phyloP scores from a whole-genome alignment of 352 stramenopile genomes.

The Pythium phragmitis region DNA sequence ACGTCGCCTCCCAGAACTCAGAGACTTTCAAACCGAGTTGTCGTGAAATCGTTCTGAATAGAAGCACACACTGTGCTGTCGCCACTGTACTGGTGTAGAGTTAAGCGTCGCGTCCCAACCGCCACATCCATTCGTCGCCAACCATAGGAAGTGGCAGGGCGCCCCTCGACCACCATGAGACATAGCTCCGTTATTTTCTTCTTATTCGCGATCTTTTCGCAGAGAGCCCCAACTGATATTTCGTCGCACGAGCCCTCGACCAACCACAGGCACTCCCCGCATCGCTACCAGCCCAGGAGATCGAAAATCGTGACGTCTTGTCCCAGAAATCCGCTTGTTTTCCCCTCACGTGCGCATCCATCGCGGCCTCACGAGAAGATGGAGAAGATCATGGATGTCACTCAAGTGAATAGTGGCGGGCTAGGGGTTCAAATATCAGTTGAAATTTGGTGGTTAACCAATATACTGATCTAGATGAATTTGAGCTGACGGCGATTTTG shows the following conservation, averaged over 20 bases:
- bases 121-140: slow-evolving; percentile 6
- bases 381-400: slow-evolving; percentile 3
- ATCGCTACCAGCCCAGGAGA: not conserved
- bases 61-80: not conserved
- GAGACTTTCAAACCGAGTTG: not conserved
- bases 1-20: slow-evolving; percentile 29
- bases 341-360: not conserved
- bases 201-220: slow-evolving; percentile 1
- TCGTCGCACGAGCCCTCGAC: slow-evolving; percentile 13
- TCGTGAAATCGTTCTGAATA: not conserved
- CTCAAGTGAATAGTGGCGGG: slow-evolving; percentile 20
- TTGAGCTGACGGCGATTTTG: not conserved
- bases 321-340: slow-evolving; percentile 8
- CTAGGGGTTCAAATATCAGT: slow-evolving; percentile 3
- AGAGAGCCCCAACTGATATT: slow-evolving; percentile 10
- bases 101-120: slow-evolving; percentile 17
- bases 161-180: slow-evolving; percentile 4
- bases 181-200: not conserved
- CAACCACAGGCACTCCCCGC: not conserved
- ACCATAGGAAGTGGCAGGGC: slow-evolving; percentile 12
- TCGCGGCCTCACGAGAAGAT: not conserved
- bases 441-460: not conserved
- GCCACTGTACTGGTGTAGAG: not conserved
- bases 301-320: not conserved
- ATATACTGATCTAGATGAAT: slow-evolving; percentile 4